Evolutionary conservation across 371 early-diverging fungal species (phyloP), one percentile per base, ranked within the genome.

Genomic region (Lichtheimia ramosa): DNA sequence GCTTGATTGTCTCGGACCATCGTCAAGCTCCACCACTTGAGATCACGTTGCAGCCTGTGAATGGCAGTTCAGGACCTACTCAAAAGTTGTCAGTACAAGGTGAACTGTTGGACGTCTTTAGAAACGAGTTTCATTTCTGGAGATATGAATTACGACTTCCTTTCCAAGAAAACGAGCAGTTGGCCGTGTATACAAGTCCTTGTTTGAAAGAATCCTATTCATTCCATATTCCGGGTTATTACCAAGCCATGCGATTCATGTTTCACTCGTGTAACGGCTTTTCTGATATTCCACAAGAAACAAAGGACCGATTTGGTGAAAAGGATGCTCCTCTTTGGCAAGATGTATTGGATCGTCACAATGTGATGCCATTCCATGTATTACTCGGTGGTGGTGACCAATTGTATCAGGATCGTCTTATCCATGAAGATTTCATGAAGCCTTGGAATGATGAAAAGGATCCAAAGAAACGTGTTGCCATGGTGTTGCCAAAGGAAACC

Each of bases 301-400:
- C 66, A 0, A 71, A 69, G 48, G 70, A 71, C 20, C 69, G 64
- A 24, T 77, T 66, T 57, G 67, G 66, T 41, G 82, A 83, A 58
- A 83, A 78, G 27, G 71, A 77, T 46, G 76, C 77, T 15, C 86
- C 88, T 0, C 67, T 94, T 49, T 94, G 94, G 94, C 84, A 83
- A 56, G 94, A 93, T 69, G 74, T 89, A 8, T 55, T 92, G 68
- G 77, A 78, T n/a, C 83, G 86, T 54, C 94, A 93, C 67, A 59
- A 64, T 3, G 66, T 70, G 41, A 64, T 75, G 48, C 93, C 93
- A 2, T 90, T 89, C 66, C 92, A 93, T 65, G 86, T 87, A 39
- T 79, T 88, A 81, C 69, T 95, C 20, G 93, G 94, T 42, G 93
- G 93, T 16, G 95, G 93, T 25, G 94, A 93, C 66, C 95, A 95